Conservation (phyloP, 2,329 filamentous ascomycete genomes). For the Gnomoniopsis smithogilvyi region DNA sequence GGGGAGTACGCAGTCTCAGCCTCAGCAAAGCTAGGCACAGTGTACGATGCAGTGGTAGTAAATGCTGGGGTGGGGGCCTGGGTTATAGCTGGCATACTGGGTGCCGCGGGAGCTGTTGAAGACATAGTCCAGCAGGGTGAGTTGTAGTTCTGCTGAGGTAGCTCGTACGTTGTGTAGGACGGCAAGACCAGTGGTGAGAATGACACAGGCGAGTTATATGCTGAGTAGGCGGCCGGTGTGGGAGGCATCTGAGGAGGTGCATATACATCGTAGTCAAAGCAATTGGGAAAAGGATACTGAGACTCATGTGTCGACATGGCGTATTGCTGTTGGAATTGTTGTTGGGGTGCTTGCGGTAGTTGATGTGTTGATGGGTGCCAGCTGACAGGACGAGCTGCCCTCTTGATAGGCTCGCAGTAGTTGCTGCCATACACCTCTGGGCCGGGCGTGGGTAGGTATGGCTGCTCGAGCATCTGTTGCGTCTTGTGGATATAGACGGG, state of each 20-base stretch:
- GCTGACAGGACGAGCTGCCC: slow-evolving; percentile 61
- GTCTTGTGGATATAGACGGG: slow-evolving; percentile 40
- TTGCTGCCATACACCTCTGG: slow-evolving; percentile 29
- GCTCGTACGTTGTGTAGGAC: slow-evolving; percentile 34
- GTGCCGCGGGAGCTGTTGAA: slow-evolving; percentile 2
- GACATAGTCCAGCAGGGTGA: slow-evolving; percentile 35
- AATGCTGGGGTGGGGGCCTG: slow-evolving; percentile 1
- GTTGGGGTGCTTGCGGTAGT: slow-evolving; percentile 35
- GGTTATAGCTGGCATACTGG: slow-evolving; percentile 1
- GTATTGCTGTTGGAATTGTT: slow-evolving; percentile 24
- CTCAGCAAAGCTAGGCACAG: slow-evolving; percentile 6
- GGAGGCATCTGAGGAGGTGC: slow-evolving; percentile 41
- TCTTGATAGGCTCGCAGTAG: slow-evolving; percentile 31
- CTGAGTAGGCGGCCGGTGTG: slow-evolving; percentile 54
- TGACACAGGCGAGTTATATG: slow-evolving; percentile 53
- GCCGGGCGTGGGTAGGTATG: slow-evolving; percentile 33
- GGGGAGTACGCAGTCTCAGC: slow-evolving; percentile 17
- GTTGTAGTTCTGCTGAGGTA: slow-evolving; percentile 34
- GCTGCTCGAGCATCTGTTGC: slow-evolving; percentile 45
- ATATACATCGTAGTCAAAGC: slow-evolving; percentile 40
- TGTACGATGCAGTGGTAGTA: not conserved
- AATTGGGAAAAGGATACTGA: slow-evolving; percentile 38
- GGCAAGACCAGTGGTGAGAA: slow-evolving; percentile 54
- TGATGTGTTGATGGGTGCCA: slow-evolving; percentile 72
- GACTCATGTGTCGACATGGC: slow-evolving; percentile 26